Percentiles rank a stretch among this genome's conserved stretches.
These are phyloP conservation scores for Fomitopsis schrenkii DNA, from an alignment of 1,284 basidiomycete species.

Conservation along the genomic window DNA sequence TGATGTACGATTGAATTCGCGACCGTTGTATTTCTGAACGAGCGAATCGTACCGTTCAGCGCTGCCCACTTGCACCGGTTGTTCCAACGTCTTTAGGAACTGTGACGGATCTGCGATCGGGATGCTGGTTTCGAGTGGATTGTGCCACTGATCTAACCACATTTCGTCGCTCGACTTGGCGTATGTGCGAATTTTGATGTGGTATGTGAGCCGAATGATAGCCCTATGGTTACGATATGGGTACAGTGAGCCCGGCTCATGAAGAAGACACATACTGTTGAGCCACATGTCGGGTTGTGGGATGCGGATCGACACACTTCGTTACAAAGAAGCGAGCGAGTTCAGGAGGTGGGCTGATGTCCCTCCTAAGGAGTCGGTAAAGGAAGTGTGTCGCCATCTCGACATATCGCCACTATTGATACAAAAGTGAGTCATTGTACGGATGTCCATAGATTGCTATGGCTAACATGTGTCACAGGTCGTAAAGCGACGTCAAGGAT, in stretches of 20 bases:
- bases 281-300: conserved; percentile 71
- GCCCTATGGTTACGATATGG: conserved; percentile 42
- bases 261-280: conserved; percentile 37
- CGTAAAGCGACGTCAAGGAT: conserved; percentile 67
- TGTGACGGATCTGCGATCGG: conserved; percentile 43
- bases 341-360: conserved; percentile 60
- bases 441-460: conserved; percentile 4
- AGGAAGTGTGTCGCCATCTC: conserved; percentile 78
- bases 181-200: conserved; percentile 85
- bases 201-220: conserved; percentile 70
- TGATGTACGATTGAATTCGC: not conserved
- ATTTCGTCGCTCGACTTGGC: conserved; percentile 65
- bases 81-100: conserved; percentile 44
- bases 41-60: conserved; percentile 10
- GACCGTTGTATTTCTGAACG: not conserved
- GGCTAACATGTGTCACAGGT: conserved; percentile 67
- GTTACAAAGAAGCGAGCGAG: conserved; percentile 69
- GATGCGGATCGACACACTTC: conserved; percentile 75
- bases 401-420: conserved; percentile 81
- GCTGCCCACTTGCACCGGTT: conserved; percentile 5
- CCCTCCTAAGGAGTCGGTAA: conserved; percentile 70
- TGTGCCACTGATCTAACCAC: conserved; percentile 77
- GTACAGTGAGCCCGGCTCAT: not conserved
- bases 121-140: conserved; percentile 64
- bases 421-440: conserved; percentile 5